These are phyloP conservation scores for Phytophthora tubulina DNA, from an alignment of 352 stramenopile genomes.

Conservation along the genomic window DNA sequence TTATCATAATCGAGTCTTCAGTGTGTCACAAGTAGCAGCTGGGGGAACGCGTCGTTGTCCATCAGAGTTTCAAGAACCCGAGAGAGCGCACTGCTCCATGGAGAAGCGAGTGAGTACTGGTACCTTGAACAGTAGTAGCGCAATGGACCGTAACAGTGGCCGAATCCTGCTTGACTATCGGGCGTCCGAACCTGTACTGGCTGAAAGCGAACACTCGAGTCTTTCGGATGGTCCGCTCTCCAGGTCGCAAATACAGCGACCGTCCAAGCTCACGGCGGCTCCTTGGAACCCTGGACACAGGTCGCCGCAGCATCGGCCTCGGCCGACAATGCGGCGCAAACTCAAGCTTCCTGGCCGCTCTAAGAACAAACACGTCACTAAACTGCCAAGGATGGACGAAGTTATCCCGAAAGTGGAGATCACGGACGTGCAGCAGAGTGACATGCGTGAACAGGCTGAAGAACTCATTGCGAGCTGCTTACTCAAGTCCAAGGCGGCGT, in stretches of 20 bases:
- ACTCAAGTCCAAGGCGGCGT: constrained; percentile 57
- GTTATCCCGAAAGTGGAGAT: constrained; percentile 47
- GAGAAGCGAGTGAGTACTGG: constrained; percentile 29
- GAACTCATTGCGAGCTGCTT: constrained; percentile 48
- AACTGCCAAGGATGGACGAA: constrained; percentile 49
- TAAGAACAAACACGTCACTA: constrained; percentile 37
- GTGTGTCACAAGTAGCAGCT: neutral
- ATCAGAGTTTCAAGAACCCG: constrained; percentile 5
- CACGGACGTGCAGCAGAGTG: constrained; percentile 35
- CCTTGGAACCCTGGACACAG: constrained; percentile 24
- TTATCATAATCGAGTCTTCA: neutral
- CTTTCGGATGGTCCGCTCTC: constrained; percentile 37
- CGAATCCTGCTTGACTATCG: constrained; percentile 39
- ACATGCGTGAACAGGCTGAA: constrained; percentile 50
- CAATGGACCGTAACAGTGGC: constrained; percentile 35
- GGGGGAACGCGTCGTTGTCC: neutral
- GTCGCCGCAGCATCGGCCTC: constrained; percentile 16
- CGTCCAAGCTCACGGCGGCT: constrained; percentile 28
- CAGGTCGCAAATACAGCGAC: constrained; percentile 37
- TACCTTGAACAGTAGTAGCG: constrained; percentile 29
- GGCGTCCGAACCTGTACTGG: constrained; percentile 40
- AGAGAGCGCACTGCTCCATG: constrained; percentile 11
- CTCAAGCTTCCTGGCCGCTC: constrained; percentile 38
- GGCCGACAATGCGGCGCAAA: constrained; percentile 31
- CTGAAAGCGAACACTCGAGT: constrained; percentile 46